Evolutionary conservation across 768 basidiomycete species (phyloP).

Genomic region (Sarcodon aspratus): DNA sequence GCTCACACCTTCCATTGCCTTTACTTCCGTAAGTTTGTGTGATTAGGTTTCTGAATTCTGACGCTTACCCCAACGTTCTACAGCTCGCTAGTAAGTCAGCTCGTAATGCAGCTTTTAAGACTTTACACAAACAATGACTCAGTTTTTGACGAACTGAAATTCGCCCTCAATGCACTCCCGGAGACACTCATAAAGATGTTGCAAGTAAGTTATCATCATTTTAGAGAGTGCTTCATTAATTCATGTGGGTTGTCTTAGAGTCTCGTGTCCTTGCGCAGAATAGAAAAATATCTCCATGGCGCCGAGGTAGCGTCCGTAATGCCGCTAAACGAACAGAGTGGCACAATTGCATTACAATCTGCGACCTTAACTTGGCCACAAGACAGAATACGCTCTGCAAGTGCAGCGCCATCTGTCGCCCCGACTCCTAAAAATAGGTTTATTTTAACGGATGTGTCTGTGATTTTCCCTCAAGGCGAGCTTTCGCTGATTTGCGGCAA

Average conservation of each 20-base stretch:
- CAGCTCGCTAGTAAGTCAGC: neutral
- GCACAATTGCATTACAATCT: slow-evolving; percentile 63
- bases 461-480: slow-evolving; percentile 71
- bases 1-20: slow-evolving; percentile 78
- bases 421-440: slow-evolving; percentile 76
- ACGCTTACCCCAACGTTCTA: neutral
- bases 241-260: slow-evolving; percentile 27
- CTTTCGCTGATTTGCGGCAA: slow-evolving; percentile 83
- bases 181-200: slow-evolving; percentile 87
- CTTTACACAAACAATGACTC: neutral
- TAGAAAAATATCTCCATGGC: slow-evolving; percentile 77
- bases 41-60: neutral
- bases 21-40: slow-evolving; percentile 34
- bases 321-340: slow-evolving; percentile 43
- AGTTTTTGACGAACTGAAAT: slow-evolving; percentile 87
- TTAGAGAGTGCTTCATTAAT: neutral
- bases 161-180: slow-evolving; percentile 77
- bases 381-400: slow-evolving; percentile 44
- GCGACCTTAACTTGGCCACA: slow-evolving; percentile 90
- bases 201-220: slow-evolving; percentile 34
- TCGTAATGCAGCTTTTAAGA: neutral
- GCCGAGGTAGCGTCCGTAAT: slow-evolving; percentile 60
- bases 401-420: slow-evolving; percentile 38
- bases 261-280: slow-evolving; percentile 77
- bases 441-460: slow-evolving; percentile 62